Base-by-base conservation (phyloP, 164 flowering plant genomes). In the Chimonanthus praecox region DNA sequence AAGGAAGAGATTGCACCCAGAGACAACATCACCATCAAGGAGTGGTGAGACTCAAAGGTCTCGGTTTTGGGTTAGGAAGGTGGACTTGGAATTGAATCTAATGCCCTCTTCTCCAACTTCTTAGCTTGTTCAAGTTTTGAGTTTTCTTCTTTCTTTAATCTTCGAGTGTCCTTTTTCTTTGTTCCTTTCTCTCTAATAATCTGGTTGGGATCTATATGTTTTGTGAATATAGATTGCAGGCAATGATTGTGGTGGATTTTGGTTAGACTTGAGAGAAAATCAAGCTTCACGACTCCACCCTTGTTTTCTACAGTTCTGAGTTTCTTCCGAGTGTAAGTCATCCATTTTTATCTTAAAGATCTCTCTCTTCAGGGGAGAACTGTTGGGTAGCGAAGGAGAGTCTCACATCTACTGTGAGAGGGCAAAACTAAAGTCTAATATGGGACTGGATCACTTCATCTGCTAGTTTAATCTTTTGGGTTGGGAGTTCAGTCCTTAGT, bases 1-100 rank as follows among this genome's bases (percentile, higher is more conserved):
- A 3, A 94, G 89, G 86, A 94, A 93, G 77, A 87, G 98, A 75
- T 77, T 89, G 73, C 92, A 89, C 71, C 85, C 90, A 0, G 98
- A 88, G 15, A 82, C 86, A 33, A 73, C 71, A 18, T 72, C 83
- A 58, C 45, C 50, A 43, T 49, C 71, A 10, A 71, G 63, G 18
- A 75, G 21, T 54, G 58, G 67, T 74, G 86, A 86, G 74, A 83
- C 74, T 1, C 85, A 73, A 83, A 89, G 88, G 77, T 75, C 89
- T 62, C 84, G 92, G 49, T 76, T 86, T 72, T 80, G 82, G 5
- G 69, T 85, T 78, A 85, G 82, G 13, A 86, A 86, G 33, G 87
- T 88, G 77, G 94, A 90, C 77, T 78, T 93, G 77, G 94, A 91
- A 61, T 79, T 93, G 73, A 88, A 88, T 85, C 94, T 93, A 75